A percentile compares a stretch with the other conserved stretches of the same genome.
phyloP scores from a whole-genome alignment of 2,329 filamentous ascomycete species.

The Balansia obtecta region DNA sequence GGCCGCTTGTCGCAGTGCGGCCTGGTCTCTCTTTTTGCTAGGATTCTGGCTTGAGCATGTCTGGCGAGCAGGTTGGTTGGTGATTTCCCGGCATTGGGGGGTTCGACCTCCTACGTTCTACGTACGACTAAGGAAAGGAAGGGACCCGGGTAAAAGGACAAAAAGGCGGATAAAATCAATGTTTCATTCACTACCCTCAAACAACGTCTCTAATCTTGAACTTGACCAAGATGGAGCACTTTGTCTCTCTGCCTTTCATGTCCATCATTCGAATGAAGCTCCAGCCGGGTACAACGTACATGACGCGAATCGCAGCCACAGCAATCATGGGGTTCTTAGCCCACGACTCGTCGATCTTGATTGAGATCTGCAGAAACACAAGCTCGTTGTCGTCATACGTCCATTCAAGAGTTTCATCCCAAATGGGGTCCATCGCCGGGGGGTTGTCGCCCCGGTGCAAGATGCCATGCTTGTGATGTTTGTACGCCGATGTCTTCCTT shows the following conservation, averaged over 20 bases:
- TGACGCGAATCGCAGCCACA: constrained; percentile 45
- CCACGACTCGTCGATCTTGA: constrained; percentile 56
- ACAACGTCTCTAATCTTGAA: constrained; percentile 40
- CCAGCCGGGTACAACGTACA: constrained; percentile 46
- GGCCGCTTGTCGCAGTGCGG: constrained; percentile 28
- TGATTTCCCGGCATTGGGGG: constrained; percentile 41
- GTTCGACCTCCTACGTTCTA: constrained; percentile 37
- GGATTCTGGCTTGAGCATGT: constrained; percentile 34
- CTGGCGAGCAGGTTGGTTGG: constrained; percentile 43
- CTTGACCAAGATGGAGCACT: constrained; percentile 46
- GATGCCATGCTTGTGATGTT: constrained; percentile 43
- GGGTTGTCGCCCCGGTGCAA: constrained; percentile 47
- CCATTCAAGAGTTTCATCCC: constrained; percentile 56
- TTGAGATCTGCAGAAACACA: constrained; percentile 48
- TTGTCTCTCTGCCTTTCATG: constrained; percentile 50
- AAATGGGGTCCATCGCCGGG: constrained; percentile 46
- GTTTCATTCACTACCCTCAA: constrained; percentile 23
- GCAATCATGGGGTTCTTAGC: constrained; percentile 49
- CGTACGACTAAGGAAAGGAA: constrained; percentile 31
- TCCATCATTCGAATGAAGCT: constrained; percentile 53
- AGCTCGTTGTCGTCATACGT: constrained; percentile 56
- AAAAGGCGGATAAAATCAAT: constrained; percentile 17
- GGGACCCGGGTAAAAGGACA: constrained; percentile 23
- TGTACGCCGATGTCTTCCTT: constrained; percentile 49
- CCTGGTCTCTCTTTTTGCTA: constrained; percentile 29